Percentiles rank a stretch among this genome's conserved stretches.
Conservation (phyloP, 2,329 filamentous ascomycete species). For the Beauveria pseudobassiana region DNA sequence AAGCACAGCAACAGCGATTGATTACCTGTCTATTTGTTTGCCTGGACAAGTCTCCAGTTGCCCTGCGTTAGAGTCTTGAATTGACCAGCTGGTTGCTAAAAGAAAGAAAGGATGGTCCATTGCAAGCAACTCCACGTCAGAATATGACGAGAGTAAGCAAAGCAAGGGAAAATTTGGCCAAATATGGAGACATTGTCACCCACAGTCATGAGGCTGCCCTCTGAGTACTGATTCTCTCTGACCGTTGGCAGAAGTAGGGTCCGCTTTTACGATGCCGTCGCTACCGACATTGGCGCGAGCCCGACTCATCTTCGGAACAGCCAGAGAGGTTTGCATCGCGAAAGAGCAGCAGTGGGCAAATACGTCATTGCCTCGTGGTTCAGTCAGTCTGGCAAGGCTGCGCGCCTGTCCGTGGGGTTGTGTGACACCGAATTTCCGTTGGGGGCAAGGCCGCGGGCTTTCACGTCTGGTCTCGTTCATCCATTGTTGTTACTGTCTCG, state of each 20-base stretch:
- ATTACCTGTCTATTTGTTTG: neutral
- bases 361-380: conserved; percentile 5
- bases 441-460: neutral
- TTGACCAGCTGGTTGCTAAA: neutral
- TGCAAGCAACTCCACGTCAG: neutral
- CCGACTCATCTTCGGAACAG: conserved; percentile 4
- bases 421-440: neutral
- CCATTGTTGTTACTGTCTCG: conserved; percentile 7
- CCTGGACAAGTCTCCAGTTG: neutral
- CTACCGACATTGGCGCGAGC: conserved; percentile 9
- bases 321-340: neutral
- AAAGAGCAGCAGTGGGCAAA: neutral
- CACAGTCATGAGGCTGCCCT: neutral
- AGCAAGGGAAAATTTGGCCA: neutral
- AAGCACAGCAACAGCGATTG: neutral
- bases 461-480: neutral
- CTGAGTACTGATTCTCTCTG: neutral
- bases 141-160: neutral
- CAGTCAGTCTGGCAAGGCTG: neutral
- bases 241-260: neutral
- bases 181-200: conserved; percentile 6
- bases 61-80: neutral
- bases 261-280: conserved; percentile 11
- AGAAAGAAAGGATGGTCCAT: neutral
- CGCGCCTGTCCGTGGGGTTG: neutral